Percentiles rank a stretch among this genome's conserved stretches.
Conservation (phyloP, 2,329 filamentous ascomycete species). For the Penicillium sp. region DNA sequence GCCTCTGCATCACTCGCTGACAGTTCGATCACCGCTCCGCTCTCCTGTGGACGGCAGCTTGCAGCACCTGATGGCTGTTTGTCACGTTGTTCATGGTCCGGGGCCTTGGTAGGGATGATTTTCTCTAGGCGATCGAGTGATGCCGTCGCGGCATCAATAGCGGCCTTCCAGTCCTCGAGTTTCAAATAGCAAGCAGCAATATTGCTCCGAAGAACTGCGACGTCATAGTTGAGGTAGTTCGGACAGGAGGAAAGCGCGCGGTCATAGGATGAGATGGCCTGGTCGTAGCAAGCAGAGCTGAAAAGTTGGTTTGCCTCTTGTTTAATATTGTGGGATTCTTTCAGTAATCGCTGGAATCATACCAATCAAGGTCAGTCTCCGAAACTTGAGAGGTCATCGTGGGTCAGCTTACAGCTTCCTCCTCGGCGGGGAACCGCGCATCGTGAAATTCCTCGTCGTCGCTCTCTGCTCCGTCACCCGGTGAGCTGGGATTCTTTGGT, state of each 20-base stretch:
- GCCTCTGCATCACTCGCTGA: constrained; percentile 44
- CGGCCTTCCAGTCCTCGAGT: constrained; percentile 80
- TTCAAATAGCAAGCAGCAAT: constrained; percentile 87
- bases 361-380: constrained; percentile 9
- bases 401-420: constrained; percentile 47
- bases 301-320: constrained; percentile 79
- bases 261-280: constrained; percentile 81
- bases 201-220: constrained; percentile 85
- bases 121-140: constrained; percentile 73
- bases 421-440: constrained; percentile 48
- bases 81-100: constrained; percentile 22
- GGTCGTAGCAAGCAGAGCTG: constrained; percentile 67
- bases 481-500: constrained; percentile 11
- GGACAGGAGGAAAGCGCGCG: constrained; percentile 77
- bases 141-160: constrained; percentile 70
- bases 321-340: constrained; percentile 74
- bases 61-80: constrained; percentile 20
- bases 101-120: constrained; percentile 51
- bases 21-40: constrained; percentile 52
- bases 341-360: constrained; percentile 61
- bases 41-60: constrained; percentile 14
- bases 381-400: background rate
- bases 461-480: constrained; percentile 35
- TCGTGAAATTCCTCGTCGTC: constrained; percentile 46
- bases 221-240: constrained; percentile 81